Evolutionary conservation across 2,329 filamentous ascomycete species (phyloP).

Genomic region (Nannizziopsis barbatae): DNA sequence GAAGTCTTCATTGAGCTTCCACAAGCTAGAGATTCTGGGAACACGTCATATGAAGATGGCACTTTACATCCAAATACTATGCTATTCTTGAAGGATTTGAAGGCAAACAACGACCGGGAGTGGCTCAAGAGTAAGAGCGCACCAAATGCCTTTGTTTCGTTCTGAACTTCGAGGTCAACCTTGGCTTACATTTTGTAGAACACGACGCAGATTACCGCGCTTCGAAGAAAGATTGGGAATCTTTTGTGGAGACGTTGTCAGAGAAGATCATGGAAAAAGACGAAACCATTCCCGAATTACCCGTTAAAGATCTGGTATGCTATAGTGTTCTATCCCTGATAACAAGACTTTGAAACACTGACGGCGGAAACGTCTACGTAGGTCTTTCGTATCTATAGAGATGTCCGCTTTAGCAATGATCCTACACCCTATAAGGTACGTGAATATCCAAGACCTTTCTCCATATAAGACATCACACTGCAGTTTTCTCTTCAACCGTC

Average conservation of each 20-base stretch:
- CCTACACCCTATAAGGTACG: slow-evolving; percentile 77
- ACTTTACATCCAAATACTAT: slow-evolving; percentile 54
- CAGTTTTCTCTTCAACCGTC: background rate
- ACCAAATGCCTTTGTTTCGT: background rate
- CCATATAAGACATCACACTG: background rate
- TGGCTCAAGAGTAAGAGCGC: slow-evolving; percentile 50
- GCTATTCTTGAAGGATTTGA: slow-evolving; percentile 49
- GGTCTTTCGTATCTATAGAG: slow-evolving; percentile 77
- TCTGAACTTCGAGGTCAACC: background rate
- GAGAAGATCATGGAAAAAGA: slow-evolving; percentile 61
- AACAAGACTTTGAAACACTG: background rate
- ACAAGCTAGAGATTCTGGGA: slow-evolving; percentile 49
- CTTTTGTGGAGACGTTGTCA: slow-evolving; percentile 62
- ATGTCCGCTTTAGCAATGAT: slow-evolving; percentile 73
- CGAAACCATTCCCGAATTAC: slow-evolving; percentile 73
- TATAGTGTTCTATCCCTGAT: background rate
- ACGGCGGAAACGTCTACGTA: slow-evolving; percentile 20
- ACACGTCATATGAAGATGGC: slow-evolving; percentile 46
- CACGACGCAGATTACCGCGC: slow-evolving; percentile 70
- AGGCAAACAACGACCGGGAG: slow-evolving; percentile 49
- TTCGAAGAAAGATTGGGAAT: slow-evolving; percentile 68
- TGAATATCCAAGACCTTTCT: slow-evolving; percentile 1
- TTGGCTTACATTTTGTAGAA: slow-evolving; percentile 38
- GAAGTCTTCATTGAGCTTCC: slow-evolving; percentile 53
- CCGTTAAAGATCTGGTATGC: slow-evolving; percentile 64